These are phyloP conservation scores for Fonsecaea erecta DNA, from an alignment of 2,329 filamentous ascomycete genomes.

Conservation along the genomic window DNA sequence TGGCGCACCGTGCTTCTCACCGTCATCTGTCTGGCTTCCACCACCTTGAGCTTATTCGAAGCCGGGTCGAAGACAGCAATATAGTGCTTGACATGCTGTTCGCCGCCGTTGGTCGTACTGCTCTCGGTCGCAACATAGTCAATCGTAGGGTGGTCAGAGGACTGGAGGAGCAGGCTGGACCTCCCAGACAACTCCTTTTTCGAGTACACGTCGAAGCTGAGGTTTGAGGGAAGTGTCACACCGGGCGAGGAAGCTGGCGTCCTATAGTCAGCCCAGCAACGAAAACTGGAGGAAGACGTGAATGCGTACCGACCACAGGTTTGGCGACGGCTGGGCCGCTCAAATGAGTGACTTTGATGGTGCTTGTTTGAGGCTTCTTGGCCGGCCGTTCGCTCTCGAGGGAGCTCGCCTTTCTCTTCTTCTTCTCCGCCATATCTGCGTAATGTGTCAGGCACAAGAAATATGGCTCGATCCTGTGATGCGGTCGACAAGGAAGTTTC, in stretches of 20 bases:
- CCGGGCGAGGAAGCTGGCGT: conserved; percentile 39
- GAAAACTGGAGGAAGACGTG: not conserved
- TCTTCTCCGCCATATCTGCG: conserved; percentile 32
- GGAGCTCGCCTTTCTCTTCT: conserved; percentile 36
- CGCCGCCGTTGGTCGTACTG: conserved; percentile 51
- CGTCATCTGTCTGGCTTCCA: conserved; percentile 59
- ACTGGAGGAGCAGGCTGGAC: conserved; percentile 63
- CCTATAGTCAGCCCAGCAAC: not conserved
- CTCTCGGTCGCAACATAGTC: conserved; percentile 62
- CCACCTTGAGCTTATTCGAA: conserved; percentile 58
- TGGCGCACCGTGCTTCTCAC: conserved; percentile 56
- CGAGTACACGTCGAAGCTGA: conserved; percentile 32
- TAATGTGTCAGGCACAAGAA: not conserved
- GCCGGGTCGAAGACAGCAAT: conserved; percentile 64
- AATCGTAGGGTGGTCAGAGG: conserved; percentile 63
- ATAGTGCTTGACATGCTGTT: conserved; percentile 63
- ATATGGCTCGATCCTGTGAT: not conserved
- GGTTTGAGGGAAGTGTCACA: conserved; percentile 33
- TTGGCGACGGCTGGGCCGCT: conserved; percentile 28
- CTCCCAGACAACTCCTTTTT: conserved; percentile 25
- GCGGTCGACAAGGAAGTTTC: not conserved
- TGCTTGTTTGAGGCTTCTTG: conserved; percentile 33
- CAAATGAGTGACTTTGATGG: conserved; percentile 34
- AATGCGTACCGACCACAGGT: conserved; percentile 35
- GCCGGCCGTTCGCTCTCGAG: conserved; percentile 24